phyloP scores from a whole-genome alignment of 2,329 filamentous ascomycete genomes.

The Trichophyton equinum region DNA sequence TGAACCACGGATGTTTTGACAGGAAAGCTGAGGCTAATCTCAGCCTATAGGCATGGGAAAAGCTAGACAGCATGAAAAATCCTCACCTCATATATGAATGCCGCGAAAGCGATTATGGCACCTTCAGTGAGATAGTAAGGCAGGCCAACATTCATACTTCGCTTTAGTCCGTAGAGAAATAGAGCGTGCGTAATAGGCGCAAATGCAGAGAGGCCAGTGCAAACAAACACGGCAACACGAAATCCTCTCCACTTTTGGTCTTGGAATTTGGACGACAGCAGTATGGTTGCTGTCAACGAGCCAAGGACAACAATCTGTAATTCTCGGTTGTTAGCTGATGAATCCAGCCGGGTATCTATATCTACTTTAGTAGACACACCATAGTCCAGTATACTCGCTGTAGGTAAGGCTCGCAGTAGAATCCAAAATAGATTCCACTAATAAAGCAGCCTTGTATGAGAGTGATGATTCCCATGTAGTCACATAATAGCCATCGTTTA shows the following conservation, averaged over 20 bases:
- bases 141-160: conserved; percentile 13
- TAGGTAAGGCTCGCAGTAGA: conserved; percentile 22
- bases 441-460: conserved; percentile 26
- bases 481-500: conserved; percentile 19
- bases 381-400: conserved; percentile 26
- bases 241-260: conserved; percentile 20
- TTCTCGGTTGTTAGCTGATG: not conserved
- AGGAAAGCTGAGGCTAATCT: not conserved
- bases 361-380: conserved; percentile 15
- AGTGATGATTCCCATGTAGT: conserved; percentile 25
- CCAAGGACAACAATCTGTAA: conserved; percentile 22
- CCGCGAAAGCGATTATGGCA: not conserved
- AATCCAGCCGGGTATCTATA: no score
- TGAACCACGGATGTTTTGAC: not conserved
- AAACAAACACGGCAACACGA: conserved; percentile 20
- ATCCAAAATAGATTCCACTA: conserved; percentile 25
- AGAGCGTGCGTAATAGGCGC: conserved; percentile 24
- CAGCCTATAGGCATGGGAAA: not conserved
- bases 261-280: conserved; percentile 26
- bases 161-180: conserved; percentile 17
- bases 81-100: not conserved
- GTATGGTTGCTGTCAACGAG: conserved; percentile 20
- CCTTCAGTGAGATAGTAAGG: not conserved
- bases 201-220: conserved; percentile 24
- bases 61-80: not conserved